Conservation (phyloP, 257 asterid species). For the Solanum ahanhuiri region DNA sequence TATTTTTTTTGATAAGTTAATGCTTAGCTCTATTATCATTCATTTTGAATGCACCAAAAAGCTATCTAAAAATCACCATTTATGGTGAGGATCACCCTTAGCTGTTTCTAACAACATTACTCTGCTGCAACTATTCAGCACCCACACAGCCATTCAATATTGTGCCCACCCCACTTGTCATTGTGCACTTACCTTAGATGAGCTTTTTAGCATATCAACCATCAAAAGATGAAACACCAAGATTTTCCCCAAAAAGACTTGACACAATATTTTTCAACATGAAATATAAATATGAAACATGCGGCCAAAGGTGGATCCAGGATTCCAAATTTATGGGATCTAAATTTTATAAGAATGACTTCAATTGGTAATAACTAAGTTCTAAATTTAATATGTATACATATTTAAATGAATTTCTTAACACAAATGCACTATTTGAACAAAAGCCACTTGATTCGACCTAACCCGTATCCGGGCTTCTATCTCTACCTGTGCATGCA, state of each 20-base stretch:
- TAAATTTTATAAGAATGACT: background rate
- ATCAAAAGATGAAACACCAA: background rate
- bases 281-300: background rate
- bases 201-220: background rate
- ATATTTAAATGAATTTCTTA: background rate
- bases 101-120: background rate
- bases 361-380: accelerated
- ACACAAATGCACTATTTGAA: background rate
- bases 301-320: background rate
- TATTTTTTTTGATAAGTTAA: background rate
- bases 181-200: background rate
- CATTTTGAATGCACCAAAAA: background rate
- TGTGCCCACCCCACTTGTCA: background rate
- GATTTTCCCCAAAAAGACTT: background rate
- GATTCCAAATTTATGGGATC: background rate
- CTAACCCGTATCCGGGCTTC: accelerated
- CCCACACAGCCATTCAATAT: background rate
- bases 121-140: background rate
- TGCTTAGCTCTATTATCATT: background rate
- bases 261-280: background rate
- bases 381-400: background rate
- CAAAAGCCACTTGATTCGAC: background rate
- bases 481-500: background rate
- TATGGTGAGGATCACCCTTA: background rate
- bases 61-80: background rate